Base-by-base conservation (phyloP, 108 stramenopile genomes). In the Nitzschia sp. region DNA sequence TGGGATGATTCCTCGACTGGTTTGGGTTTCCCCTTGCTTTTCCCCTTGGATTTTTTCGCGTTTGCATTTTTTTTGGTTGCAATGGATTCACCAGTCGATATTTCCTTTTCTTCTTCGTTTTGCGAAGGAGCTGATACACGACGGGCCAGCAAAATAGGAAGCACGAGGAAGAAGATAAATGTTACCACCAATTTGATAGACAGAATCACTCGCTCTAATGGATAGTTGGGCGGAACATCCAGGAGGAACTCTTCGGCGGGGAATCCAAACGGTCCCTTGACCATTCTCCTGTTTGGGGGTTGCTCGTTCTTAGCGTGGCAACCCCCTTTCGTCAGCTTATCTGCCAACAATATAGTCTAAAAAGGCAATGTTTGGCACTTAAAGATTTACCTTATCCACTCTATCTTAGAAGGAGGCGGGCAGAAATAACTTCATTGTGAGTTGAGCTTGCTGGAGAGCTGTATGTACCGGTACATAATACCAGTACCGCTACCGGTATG, bases 191-290 rank as follows among this genome's bases (percentile, higher is more conserved):
- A 17, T 19, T 58, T 41, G 9, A 50, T 1, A 23, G 52, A 36
- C 38, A 76, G 3, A 6, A 53, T 21, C 2, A 53, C 19, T 25
- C 75, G 38, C 59, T 81, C 75, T 22, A 27, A 17, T 21, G 32
- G 41, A 54, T 72, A 81, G 34, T 76, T 58, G 15, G 80, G 80
- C 25, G 66, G 71, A 23, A 11, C 21, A n/a, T 64, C 66, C 38
- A 41, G 31, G 0, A 81, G 58, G 21, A 63, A 69, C 1, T 57
- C 19, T 76, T 81, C 80, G 22, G 63, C 75, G 3, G 62, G 54
- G 62, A 71, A 81, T 17, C 16, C 69, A 16, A 28, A 57, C 4
- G 52, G 45, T 25, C 36, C 68, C 9, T 21, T 31, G 11, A 30
- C 17, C 19, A 48, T 48, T 27, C 19, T 5, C 15, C n/a, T n/a